Conservation (phyloP, 495 filamentous ascomycete genomes). For the Aspergillus coremiiformis region DNA sequence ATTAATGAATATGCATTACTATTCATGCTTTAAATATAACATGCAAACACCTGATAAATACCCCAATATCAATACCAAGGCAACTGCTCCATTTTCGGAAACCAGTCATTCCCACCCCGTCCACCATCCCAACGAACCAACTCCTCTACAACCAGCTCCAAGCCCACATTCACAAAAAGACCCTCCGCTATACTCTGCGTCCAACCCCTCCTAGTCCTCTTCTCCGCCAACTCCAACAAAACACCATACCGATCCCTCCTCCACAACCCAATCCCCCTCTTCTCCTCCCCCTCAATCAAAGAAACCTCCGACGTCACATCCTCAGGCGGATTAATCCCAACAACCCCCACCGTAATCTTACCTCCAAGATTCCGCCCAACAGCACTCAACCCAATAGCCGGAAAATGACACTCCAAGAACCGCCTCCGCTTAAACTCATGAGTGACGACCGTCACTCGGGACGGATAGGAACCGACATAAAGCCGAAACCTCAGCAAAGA, state of each 20-base stretch:
- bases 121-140: conserved; percentile 38
- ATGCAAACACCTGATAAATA: neutral
- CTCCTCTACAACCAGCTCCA: conserved; percentile 26
- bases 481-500: conserved; percentile 54
- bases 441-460: conserved; percentile 58
- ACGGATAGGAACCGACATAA: conserved; percentile 29
- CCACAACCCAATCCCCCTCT: conserved; percentile 40
- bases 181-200: conserved; percentile 17
- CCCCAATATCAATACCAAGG: conserved; percentile 31
- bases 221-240: conserved; percentile 26
- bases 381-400: conserved; percentile 48
- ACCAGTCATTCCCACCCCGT: conserved; percentile 28
- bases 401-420: conserved; percentile 61
- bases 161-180: conserved; percentile 19
- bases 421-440: conserved; percentile 67
- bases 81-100: conserved; percentile 24
- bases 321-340: conserved; percentile 66
- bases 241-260: conserved; percentile 39
- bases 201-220: conserved; percentile 39
- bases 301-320: conserved; percentile 41
- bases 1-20: conserved; percentile 7
- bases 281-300: conserved; percentile 34
- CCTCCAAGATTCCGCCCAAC: conserved; percentile 13
- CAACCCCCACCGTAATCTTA: conserved; percentile 35
- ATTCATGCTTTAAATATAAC: neutral